Conservation (phyloP, 2,329 filamentous ascomycete genomes). For the Neodidymelliopsis sp. region DNA sequence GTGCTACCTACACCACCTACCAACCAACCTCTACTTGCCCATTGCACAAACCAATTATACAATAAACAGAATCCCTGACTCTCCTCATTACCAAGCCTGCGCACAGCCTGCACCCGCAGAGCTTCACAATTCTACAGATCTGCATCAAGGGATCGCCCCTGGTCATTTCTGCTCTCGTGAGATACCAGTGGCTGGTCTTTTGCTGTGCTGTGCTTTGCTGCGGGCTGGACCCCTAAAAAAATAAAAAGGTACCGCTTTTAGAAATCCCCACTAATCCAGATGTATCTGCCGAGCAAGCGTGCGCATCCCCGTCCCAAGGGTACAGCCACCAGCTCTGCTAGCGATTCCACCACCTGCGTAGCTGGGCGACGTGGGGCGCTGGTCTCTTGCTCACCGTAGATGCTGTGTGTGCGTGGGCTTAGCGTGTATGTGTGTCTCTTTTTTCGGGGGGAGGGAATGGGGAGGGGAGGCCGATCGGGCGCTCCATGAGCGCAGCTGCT, state of each 20-base stretch:
- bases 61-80: no score
- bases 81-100: no score
- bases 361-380: conserved; percentile 7
- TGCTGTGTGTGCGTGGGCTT: no score
- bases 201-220: conserved; percentile 6
- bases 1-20: no score
- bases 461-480: no score
- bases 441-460: background rate
- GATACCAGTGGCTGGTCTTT: background rate
- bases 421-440: no score
- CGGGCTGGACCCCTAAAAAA: conserved; percentile 13
- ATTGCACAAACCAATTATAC: no score
- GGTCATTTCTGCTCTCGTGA: conserved; percentile 6
- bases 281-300: conserved; percentile 5
- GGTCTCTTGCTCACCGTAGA: conserved; percentile 5
- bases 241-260: background rate
- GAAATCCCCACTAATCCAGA: conserved; percentile 7
- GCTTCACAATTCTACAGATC: no score
- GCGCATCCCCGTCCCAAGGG: conserved; percentile 9
- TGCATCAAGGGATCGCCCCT: no score
- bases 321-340: conserved; percentile 14
- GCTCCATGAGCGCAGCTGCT: no score
- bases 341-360: conserved; percentile 1
- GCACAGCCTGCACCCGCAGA: no score
- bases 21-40: no score